A percentile compares a stretch with the other conserved stretches of the same genome.
Evolutionary conservation across 495 filamentous ascomycete species (phyloP).

Genomic region (Talaromyces wortmannii): DNA sequence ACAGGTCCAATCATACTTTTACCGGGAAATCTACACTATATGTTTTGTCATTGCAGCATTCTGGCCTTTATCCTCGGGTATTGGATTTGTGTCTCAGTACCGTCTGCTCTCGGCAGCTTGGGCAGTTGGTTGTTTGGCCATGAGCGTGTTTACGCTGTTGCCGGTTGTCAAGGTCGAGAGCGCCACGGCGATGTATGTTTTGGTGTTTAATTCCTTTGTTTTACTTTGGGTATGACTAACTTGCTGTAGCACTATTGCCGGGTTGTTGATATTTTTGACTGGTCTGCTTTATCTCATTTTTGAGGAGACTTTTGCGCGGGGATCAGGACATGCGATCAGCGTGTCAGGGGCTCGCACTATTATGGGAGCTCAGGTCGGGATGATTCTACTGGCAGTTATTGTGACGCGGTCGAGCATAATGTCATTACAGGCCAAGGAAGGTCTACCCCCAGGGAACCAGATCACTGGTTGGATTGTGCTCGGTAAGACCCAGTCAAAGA

Average conservation of each 20-base stretch:
- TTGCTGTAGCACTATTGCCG: constrained; percentile 59
- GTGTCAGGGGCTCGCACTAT: constrained; percentile 44
- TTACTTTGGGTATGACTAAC: constrained; percentile 14
- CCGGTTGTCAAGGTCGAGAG: constrained; percentile 82
- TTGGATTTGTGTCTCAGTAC: constrained; percentile 62
- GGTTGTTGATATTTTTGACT: constrained; percentile 67
- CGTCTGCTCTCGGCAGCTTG: constrained; percentile 59
- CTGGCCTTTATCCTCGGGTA: constrained; percentile 75
- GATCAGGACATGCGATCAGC: constrained; percentile 28
- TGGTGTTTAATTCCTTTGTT: too few species aligned
- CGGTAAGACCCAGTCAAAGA: constrained; percentile 40
- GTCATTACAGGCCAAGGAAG: constrained; percentile 78
- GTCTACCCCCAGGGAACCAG: constrained; percentile 87
- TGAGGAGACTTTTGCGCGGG: constrained; percentile 57
- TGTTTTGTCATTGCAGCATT: constrained; percentile 68
- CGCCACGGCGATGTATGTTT: constrained; percentile 65
- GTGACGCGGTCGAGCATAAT: constrained; percentile 77
- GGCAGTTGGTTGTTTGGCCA: constrained; percentile 67
- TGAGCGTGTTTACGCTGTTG: constrained; percentile 88
- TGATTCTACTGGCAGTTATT: constrained; percentile 74
- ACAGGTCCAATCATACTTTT: constrained; percentile 78
- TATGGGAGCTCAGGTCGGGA: constrained; percentile 60
- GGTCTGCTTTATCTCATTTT: constrained; percentile 78
- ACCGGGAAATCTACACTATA: constrained; percentile 78
- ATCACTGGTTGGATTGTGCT: constrained; percentile 80